Base-by-base conservation (phyloP, 108 stramenopile genomes). In the Pelagomonas calceolata region DNA sequence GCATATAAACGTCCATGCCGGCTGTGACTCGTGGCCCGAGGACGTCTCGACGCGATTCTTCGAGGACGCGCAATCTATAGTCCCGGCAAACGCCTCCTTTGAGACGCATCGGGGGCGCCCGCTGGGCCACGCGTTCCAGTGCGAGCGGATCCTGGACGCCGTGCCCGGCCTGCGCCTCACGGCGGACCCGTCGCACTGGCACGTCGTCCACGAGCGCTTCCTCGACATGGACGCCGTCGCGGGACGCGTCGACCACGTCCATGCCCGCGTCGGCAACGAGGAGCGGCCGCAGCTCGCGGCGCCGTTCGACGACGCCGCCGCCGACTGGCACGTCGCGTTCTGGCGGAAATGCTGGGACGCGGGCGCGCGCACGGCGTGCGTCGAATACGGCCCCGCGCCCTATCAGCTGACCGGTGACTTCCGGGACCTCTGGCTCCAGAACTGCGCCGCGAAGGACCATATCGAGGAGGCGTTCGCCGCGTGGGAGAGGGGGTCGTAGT, bases 181-280 rank as follows among this genome's bases (percentile, higher is more conserved):
- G 10, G 32, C 67, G 34, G 67, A 67, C 67, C 26, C 35, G 32
- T 5, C 4, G 5, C 67, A 67, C 34, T 67, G 67, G 67, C 67
- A 67, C 34, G 14, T 34, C 67, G 67, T 67, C 34, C 5, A 34
- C 34, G 67, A 34, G 26, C 31, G 64, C 21, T 65, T 65, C 5
- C 7, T 30, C 32, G 32, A 65, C 64, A 18, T 10, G 9, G 34
- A 34, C 32, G 67, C 34, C 10, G 34, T 67, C 67, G 67, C 34
- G 32, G 34, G 34, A 4, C 18, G 34, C 67, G 34, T 67, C 34
- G 67, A 67, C 34, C 67, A 67, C 67, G 5, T 67, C 34, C 67
- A 34, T 12, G 34, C 67, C 5, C 64, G 64, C 31, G 12, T 65
- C 32, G 64, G 64, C 7, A 16, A 9, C 31, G 12, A 4, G 64